A percentile compares a stretch with the other conserved stretches of the same genome.
These are phyloP conservation scores for Trichosporon sp. DNA, from an alignment of 1,284 basidiomycete species.

Conservation along the genomic window DNA sequence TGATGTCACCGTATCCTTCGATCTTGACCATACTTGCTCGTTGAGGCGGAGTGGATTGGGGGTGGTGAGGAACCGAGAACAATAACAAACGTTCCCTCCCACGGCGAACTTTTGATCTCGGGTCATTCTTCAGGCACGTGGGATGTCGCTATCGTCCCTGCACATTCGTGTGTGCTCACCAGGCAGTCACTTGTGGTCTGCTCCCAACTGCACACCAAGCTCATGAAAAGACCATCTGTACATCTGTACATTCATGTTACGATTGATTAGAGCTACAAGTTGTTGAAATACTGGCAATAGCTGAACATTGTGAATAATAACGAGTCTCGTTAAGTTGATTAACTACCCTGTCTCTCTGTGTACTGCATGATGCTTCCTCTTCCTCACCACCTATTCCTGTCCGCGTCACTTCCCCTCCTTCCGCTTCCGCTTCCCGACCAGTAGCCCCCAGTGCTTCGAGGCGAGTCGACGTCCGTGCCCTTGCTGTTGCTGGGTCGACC, in stretches of 20 bases:
- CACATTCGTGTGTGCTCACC: not conserved
- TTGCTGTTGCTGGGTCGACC: not conserved
- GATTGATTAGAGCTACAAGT: conserved; percentile 17
- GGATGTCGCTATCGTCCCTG: conserved; percentile 14
- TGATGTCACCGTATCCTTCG: conserved; percentile 31
- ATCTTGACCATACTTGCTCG: conserved; percentile 23
- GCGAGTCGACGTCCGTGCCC: conserved; percentile 12
- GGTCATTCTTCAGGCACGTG: conserved; percentile 7
- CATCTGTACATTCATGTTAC: conserved; percentile 10
- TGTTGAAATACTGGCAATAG: conserved; percentile 16
- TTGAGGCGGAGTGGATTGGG: not conserved
- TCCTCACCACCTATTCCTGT: not conserved
- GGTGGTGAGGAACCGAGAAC: not conserved
- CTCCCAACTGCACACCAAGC: not conserved
- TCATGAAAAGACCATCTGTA: not conserved
- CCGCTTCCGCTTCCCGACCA: not conserved
- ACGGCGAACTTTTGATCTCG: not conserved
- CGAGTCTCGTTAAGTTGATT: conserved; percentile 11
- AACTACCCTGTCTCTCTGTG: not conserved
- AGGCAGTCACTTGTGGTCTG: not conserved
- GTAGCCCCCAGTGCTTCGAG: not conserved
- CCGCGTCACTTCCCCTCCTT: not conserved
- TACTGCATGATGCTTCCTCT: not conserved
- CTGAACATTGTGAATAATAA: not conserved
- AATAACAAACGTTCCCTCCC: conserved; percentile 14